These are phyloP conservation scores for Aspergillus conjunctus DNA, from an alignment of 495 filamentous ascomycete species.

Conservation along the genomic window DNA sequence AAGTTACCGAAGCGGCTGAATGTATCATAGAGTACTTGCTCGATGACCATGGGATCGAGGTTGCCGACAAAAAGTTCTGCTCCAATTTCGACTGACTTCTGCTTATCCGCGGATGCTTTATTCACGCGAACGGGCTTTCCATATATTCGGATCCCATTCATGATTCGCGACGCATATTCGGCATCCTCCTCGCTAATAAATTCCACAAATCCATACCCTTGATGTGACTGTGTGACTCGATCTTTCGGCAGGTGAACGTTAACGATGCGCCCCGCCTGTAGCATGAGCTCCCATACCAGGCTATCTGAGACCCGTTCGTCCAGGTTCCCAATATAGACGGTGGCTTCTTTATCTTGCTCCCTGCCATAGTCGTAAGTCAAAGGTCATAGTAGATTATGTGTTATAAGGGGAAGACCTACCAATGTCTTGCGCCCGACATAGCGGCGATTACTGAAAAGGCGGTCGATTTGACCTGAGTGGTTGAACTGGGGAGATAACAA, in stretches of 20 bases:
- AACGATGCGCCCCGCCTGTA: conserved; percentile 92
- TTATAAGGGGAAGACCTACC: conserved; percentile 51
- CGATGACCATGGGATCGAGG: conserved; percentile 90
- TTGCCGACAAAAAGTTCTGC: conserved; percentile 98
- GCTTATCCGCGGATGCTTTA: conserved; percentile 94
- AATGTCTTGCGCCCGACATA: conserved; percentile 80
- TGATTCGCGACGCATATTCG: conserved; percentile 93
- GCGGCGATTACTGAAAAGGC: conserved; percentile 22
- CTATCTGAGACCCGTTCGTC: conserved; percentile 93
- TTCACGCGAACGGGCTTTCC: conserved; percentile 97
- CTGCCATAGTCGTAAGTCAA: conserved; percentile 44
- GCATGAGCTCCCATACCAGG: conserved; percentile 95
- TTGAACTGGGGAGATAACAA: conserved; percentile 1
- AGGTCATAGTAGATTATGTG: neutral
- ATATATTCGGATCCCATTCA: conserved; percentile 92
- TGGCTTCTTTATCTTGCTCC: conserved; percentile 99
- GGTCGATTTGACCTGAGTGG: conserved; percentile 1
- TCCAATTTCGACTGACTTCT: conserved; percentile 93
- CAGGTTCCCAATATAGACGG: conserved; percentile 96
- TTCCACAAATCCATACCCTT: conserved; percentile 98
- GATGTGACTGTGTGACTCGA: conserved; percentile 91
- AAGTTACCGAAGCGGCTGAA: conserved; percentile 92
- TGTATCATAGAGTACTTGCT: conserved; percentile 96
- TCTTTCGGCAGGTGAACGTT: conserved; percentile 98
- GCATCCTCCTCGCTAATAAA: conserved; percentile 96